Base-by-base conservation (phyloP, 306 rosid species). In the Arachis hypogaea region DNA sequence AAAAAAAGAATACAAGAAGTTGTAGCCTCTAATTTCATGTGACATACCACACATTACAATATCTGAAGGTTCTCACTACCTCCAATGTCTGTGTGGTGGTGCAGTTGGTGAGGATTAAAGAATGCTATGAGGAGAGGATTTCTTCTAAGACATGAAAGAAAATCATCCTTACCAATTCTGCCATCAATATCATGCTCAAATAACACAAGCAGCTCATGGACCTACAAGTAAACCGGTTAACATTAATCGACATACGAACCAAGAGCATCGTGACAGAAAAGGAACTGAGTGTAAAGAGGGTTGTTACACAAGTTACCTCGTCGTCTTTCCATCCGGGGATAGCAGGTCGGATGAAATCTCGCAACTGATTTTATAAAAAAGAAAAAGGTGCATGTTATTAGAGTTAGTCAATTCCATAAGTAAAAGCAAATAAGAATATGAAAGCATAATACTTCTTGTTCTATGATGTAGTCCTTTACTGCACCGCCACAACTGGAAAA, bases 101-200 rank as follows among this genome's bases (percentile, higher is more conserved):
- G 79, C 74, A 64, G 68, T 12, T 74, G 80, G 77, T 81, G 86
- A 59, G 87, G 82, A 14, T 80, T 80, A 83, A 94, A 92, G 73
- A 92, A 85, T 6, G 96, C 95, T 52, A 88, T 79, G 63, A 94
- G 83, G 80, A 94, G 86, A 50, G 99, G 99, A 68, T 90, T 90
- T 77, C 16, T 79, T 83, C 80, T 85, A 30, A 94, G 82, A 76
- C 92, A 86, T 44, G 85, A 49, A 43, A 74, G 68, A 72, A 92
- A 88, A 38, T 88, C 96, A 33, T 83, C 88, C 86, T 86, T 85
- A 83, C 84, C 81, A 63, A 92, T 78, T 78, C 69, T 88, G 46
- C 90, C 96, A 12, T 95, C 91, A 0, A 49, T 51, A 71, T 92
- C 77, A 0, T 58, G n/a, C 73, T 92, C 97, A 57, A 90, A 90